These are phyloP conservation scores for Penstemon eatonii DNA, from an alignment of 257 asterid species.

Conservation along the genomic window DNA sequence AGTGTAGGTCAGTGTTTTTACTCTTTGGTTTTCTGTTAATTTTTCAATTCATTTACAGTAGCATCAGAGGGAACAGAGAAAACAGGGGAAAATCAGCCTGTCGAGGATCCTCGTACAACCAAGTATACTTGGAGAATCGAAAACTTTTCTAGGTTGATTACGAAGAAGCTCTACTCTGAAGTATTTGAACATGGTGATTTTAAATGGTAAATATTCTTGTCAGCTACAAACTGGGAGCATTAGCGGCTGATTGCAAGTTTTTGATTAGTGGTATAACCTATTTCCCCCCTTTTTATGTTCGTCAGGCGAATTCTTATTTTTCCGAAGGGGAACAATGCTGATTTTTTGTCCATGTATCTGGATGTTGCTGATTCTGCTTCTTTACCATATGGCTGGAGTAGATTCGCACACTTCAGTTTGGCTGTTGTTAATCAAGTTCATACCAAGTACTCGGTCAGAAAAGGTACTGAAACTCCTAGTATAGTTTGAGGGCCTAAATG, in stretches of 20 bases:
- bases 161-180: slow-evolving; percentile 54
- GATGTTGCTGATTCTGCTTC: slow-evolving; percentile 47
- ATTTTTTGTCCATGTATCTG: slow-evolving; percentile 48
- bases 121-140: slow-evolving; percentile 57
- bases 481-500: slow-evolving; percentile 14
- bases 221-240: slow-evolving; percentile 12
- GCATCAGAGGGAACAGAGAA: slow-evolving; percentile 29
- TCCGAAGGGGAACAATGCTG: slow-evolving; percentile 49
- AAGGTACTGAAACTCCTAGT: slow-evolving; percentile 35
- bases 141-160: slow-evolving; percentile 39
- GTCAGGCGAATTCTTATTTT: slow-evolving; percentile 58
- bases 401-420: slow-evolving; percentile 50
- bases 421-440: slow-evolving; percentile 51
- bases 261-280: slow-evolving; percentile 5
- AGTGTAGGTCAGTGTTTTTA: neutral
- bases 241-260: slow-evolving; percentile 17
- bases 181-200: slow-evolving; percentile 43
- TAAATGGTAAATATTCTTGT: slow-evolving; percentile 42
- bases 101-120: slow-evolving; percentile 37
- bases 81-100: slow-evolving; percentile 32
- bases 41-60: slow-evolving; percentile 23
- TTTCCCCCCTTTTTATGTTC: slow-evolving; percentile 19
- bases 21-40: neutral
- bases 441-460: slow-evolving; percentile 43
- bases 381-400: slow-evolving; percentile 55